A percentile compares a stretch with the other conserved stretches of the same genome.
phyloP scores from a whole-genome alignment of 2,329 filamentous ascomycete genomes.

The Fusarium siculi region DNA sequence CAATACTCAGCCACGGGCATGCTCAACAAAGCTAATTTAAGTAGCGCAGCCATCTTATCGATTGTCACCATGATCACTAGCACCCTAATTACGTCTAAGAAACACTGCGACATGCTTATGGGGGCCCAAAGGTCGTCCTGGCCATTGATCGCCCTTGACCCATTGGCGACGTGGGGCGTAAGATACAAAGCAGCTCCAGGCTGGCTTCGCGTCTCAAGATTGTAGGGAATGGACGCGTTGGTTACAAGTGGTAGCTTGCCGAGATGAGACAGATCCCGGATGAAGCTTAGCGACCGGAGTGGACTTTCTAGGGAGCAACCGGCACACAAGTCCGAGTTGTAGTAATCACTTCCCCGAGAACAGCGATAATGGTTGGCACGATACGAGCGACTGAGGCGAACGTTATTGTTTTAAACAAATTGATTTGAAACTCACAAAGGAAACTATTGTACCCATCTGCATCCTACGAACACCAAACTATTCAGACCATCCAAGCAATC shows the following conservation, averaged over 20 bases:
- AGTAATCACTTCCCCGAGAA: no score
- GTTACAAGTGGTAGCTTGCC: fast-evolving
- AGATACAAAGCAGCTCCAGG: not conserved
- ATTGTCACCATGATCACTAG: fast-evolving
- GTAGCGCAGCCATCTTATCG: not conserved
- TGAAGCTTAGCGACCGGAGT: fast-evolving
- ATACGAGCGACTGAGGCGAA: not conserved
- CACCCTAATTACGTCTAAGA: fast-evolving
- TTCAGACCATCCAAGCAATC: not conserved
- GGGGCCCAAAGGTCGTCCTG: not conserved
- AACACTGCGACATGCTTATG: not conserved
- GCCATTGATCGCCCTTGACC: not conserved
- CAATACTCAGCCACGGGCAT: not conserved
- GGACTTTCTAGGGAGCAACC: fast-evolving
- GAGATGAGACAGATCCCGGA: no score
- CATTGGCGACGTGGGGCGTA: not conserved
- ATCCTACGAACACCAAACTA: not conserved
- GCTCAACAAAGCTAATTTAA: fast-evolving
- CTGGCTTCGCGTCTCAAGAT: fast-evolving
- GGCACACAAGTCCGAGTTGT: not conserved
- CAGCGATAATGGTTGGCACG: no score
- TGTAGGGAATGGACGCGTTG: fast-evolving
- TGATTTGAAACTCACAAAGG: not conserved
- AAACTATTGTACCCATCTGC: not conserved
- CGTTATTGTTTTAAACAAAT: not conserved